These are phyloP conservation scores for Drosera capensis DNA, from an alignment of 148 eudicot species.

Conservation along the genomic window DNA sequence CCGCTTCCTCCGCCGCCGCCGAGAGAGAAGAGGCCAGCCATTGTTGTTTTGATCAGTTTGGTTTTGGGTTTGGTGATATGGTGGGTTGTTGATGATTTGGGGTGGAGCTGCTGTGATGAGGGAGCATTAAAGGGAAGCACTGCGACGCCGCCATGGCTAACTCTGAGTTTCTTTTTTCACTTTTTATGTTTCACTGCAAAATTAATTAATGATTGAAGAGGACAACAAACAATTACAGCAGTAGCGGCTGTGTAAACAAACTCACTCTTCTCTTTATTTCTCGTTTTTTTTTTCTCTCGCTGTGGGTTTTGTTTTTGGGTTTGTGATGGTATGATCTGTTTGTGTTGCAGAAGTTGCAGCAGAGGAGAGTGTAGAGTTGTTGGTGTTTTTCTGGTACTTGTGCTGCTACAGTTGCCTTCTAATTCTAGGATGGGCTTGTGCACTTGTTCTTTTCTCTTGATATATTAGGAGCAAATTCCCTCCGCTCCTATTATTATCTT, in stretches of 20 bases:
- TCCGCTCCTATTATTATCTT: no score
- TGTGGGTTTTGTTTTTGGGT: no score
- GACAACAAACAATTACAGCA: not conserved
- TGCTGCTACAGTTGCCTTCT: no score
- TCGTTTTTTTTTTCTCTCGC: not conserved
- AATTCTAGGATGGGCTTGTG: no score
- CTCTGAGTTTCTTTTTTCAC: constrained; percentile 10
- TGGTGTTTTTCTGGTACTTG: no score
- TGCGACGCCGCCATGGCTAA: constrained; percentile 89
- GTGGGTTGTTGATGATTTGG: no score
- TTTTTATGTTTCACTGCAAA: constrained; percentile 1
- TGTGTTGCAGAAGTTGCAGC: no score
- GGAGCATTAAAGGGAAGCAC: constrained; percentile 55
- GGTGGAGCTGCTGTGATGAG: no score
- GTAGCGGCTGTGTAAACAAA: not conserved
- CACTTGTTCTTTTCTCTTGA: no score
- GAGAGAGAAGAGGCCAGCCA: constrained; percentile 68
- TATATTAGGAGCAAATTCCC: no score
- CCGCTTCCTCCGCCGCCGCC: constrained; percentile 15
- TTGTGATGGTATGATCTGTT: no score
- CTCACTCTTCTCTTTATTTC: not conserved
- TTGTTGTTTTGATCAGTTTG: constrained; percentile 8
- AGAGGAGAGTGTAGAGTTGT: no score
- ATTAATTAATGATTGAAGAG: not conserved
- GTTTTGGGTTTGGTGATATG: constrained; percentile 10